Evolutionary conservation across 371 early-diverging fungal genomes (phyloP).

Genomic region (Coemansia sp.): DNA sequence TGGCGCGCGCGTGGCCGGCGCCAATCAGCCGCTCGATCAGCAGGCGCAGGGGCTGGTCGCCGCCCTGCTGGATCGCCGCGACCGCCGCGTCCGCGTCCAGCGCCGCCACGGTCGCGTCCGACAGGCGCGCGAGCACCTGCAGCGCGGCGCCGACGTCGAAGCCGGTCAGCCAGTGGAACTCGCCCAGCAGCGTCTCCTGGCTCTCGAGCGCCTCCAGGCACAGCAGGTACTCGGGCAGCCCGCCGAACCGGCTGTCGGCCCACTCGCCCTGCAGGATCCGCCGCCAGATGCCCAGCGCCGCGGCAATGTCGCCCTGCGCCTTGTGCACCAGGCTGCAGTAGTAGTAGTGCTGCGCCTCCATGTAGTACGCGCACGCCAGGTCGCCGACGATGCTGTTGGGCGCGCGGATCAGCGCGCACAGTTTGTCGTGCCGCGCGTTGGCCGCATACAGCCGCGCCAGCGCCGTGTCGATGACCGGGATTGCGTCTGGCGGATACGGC

Average conservation of each 20-base stretch:
- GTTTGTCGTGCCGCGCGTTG: slow-evolving; percentile 10
- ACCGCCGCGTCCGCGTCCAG: slow-evolving; percentile 39
- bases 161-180: slow-evolving; percentile 36
- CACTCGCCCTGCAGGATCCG: slow-evolving; percentile 27
- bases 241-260: slow-evolving; percentile 36
- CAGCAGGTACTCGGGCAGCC: slow-evolving; percentile 40
- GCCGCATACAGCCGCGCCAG: slow-evolving; percentile 26
- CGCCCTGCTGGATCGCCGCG: slow-evolving; percentile 15
- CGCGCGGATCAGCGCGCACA: slow-evolving; percentile 17
- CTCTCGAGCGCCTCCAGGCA: slow-evolving; percentile 7
- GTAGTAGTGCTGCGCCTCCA: slow-evolving; percentile 27
- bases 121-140: slow-evolving; percentile 19
- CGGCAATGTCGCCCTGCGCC: slow-evolving; percentile 17
- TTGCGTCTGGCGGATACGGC: slow-evolving; percentile 24
- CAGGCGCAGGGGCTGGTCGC: slow-evolving; percentile 24
- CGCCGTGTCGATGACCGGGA: slow-evolving; percentile 37
- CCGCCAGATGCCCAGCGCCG: slow-evolving; percentile 42
- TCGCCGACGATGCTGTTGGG: slow-evolving; percentile 31
- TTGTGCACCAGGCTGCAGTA: slow-evolving; percentile 37
- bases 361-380: slow-evolving; percentile 24
- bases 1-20: slow-evolving; percentile 34
- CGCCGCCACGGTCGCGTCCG: slow-evolving; percentile 20
- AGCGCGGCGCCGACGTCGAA: slow-evolving; percentile 24
- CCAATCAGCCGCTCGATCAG: slow-evolving; percentile 48
- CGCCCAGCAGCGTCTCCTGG: slow-evolving; percentile 20